phyloP scores from a whole-genome alignment of 1,284 basidiomycete species.

The Apiotrichum sp. region DNA sequence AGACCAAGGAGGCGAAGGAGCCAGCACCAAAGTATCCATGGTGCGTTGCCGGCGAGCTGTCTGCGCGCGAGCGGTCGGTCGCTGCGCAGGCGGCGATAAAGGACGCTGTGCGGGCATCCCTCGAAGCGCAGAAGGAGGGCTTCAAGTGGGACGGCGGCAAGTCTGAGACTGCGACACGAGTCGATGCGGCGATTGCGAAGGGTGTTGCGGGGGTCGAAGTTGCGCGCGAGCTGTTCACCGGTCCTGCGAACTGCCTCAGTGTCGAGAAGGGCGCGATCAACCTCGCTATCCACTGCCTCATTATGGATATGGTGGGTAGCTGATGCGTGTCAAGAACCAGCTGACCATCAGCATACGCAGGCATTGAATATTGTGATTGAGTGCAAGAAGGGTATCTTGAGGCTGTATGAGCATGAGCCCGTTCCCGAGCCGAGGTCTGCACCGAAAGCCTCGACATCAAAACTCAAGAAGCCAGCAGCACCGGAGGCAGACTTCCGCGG shows the following conservation, averaged over 20 bases:
- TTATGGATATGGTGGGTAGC: slow-evolving; percentile 31
- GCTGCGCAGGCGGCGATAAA: slow-evolving; percentile 11
- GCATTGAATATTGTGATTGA: slow-evolving; percentile 20
- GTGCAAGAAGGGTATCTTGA: slow-evolving; percentile 16
- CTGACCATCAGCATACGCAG: slow-evolving; percentile 16
- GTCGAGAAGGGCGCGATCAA: slow-evolving; percentile 23
- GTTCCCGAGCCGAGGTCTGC: background rate
- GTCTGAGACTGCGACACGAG: background rate
- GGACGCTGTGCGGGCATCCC: background rate
- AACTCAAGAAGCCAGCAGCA: background rate
- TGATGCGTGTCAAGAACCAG: slow-evolving; percentile 20
- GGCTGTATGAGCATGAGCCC: slow-evolving; percentile 18
- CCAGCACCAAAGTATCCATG: slow-evolving; percentile 5
- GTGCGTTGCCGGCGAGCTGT: slow-evolving; percentile 1
- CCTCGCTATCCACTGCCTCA: slow-evolving; percentile 19
- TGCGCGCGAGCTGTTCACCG: slow-evolving; percentile 21
- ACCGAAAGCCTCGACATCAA: background rate
- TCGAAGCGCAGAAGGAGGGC: slow-evolving; percentile 3
- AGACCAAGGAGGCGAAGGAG: background rate
- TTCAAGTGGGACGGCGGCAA: slow-evolving; percentile 3
- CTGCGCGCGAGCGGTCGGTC: slow-evolving; percentile 9
- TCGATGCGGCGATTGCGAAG: slow-evolving; percentile 4
- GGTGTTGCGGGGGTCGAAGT: slow-evolving; percentile 16
- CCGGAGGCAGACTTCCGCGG: background rate
- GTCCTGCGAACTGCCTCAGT: slow-evolving; percentile 17